These are phyloP conservation scores for Ramaria sp. DNA, from an alignment of 768 basidiomycete genomes.

Conservation along the genomic window DNA sequence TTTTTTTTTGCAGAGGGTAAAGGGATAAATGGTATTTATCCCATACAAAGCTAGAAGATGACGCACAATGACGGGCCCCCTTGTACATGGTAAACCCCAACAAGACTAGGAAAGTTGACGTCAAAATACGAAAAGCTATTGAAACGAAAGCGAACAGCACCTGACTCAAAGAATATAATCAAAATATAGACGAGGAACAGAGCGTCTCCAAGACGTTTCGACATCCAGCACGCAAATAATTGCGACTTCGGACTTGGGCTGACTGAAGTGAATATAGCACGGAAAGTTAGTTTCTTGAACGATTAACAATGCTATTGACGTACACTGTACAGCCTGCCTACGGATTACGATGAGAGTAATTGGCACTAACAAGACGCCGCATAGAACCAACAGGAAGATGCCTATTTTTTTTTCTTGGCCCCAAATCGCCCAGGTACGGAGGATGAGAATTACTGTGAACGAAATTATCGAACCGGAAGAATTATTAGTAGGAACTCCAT, in stretches of 20 bases:
- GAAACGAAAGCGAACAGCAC: no score
- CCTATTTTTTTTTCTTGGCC: no score
- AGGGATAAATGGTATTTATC: no score
- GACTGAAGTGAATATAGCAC: background rate
- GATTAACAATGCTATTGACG: background rate
- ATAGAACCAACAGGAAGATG: background rate
- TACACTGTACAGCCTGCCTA: background rate
- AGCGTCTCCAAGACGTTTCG: background rate
- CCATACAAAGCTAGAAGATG: background rate
- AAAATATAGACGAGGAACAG: conserved; percentile 2
- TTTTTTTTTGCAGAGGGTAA: no score
- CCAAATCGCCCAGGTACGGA: conserved; percentile 8
- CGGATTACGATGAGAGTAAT: background rate
- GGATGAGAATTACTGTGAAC: background rate
- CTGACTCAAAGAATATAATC: background rate
- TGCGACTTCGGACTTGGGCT: background rate
- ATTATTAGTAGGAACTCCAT: background rate
- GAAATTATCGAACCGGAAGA: background rate
- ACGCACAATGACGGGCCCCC: background rate
- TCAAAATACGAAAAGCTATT: no score
- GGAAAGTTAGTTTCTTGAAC: background rate
- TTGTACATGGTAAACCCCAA: no score
- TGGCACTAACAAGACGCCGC: background rate
- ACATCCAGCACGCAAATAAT: background rate
- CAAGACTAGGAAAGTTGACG: no score